Evolutionary conservation across 345 rosid species (phyloP), one percentile per base, ranked within the genome.

Genomic region (Odontarrhena argentea): DNA sequence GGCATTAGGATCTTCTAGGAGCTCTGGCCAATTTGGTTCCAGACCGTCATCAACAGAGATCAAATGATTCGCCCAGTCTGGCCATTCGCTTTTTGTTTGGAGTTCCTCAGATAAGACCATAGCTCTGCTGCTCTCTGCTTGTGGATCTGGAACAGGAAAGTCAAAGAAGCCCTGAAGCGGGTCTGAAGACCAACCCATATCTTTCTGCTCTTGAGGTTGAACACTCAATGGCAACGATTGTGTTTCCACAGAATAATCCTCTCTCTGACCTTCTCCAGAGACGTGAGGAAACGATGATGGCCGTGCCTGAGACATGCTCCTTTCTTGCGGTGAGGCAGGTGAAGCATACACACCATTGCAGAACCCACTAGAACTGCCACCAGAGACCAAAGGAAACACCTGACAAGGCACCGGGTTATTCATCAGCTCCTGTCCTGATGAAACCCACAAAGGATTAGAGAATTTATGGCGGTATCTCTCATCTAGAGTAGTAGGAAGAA

Each of bases 11-110:
- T 85, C 83, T 52, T 50, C 74, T 63, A 90, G 84, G 77, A 92
- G 43, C 69, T 84, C 90, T 13, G 83, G 75, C 96, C 97, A 93
- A 53, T 85, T 78, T 30, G 86, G 79, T 15, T 82, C 93, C 18
- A 75, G 63, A 35, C 76, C 76, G 76, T 82, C 91, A 75, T 80
- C 88, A 55, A 74, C 87, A 64, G 88, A 78, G 32, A 87, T 82
- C 73, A 85, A 68, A 55, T 77, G 83, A 76, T 87, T 83, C 0
- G 89, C 85, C 92, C 90, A 87, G 51, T 86, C 87, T 44, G 73
- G 79, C 94, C 85, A 87, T 52, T 86, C 81, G 28, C 59, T 59
- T 74, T 80, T 76, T 71, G 70, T 79, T 26, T 69, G 49, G 38
- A 79, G 77, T 59, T 78, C 81, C 53, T 76, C 82, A 15, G 84